Evolutionary conservation across 805 yeast species (phyloP).

Genomic region (Candida lessepsii): DNA sequence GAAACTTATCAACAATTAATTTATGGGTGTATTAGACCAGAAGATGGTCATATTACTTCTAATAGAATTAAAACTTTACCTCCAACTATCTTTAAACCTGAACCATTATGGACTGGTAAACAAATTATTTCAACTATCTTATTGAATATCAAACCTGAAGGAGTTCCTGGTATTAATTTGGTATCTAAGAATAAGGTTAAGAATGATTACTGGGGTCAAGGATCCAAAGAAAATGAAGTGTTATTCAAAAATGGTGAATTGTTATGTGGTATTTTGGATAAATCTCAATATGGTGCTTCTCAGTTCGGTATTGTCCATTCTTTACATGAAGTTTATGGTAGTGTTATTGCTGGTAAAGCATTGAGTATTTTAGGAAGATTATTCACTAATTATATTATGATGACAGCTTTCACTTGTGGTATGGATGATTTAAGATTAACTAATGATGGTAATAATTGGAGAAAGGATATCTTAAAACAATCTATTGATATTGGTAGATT

Average conservation of each 20-base stretch:
- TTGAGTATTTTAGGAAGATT: slow-evolving; percentile 91
- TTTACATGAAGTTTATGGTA: slow-evolving; percentile 92
- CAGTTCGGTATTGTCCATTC: slow-evolving; percentile 97
- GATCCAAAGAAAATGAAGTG: slow-evolving; percentile 82
- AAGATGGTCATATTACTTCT: slow-evolving; percentile 89
- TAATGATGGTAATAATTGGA: slow-evolving; percentile 84
- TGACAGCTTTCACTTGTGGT: slow-evolving; percentile 97
- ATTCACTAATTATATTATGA: slow-evolving; percentile 89
- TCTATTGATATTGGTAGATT: slow-evolving; percentile 81
- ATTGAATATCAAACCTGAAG: slow-evolving; percentile 80
- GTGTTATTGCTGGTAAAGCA: slow-evolving; percentile 83
- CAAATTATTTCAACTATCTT: slow-evolving; percentile 92
- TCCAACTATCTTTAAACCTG: slow-evolving; percentile 86
- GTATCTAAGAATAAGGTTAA: slow-evolving; percentile 83
- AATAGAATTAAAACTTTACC: slow-evolving; percentile 71
- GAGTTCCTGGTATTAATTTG: slow-evolving; percentile 89
- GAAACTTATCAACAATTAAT: slow-evolving; percentile 91
- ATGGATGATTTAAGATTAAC: slow-evolving; percentile 98
- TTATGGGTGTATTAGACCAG: slow-evolving; percentile 94
- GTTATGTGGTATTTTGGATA: slow-evolving; percentile 89
- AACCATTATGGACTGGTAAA: slow-evolving; percentile 96
- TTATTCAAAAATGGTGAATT: slow-evolving; percentile 84
- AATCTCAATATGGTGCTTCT: slow-evolving; percentile 97
- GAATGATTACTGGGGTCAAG: slow-evolving; percentile 90
- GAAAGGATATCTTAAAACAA: slow-evolving; percentile 75